phyloP scores from a whole-genome alignment of 2,329 filamentous ascomycete genomes.

The Xylaria sp. region DNA sequence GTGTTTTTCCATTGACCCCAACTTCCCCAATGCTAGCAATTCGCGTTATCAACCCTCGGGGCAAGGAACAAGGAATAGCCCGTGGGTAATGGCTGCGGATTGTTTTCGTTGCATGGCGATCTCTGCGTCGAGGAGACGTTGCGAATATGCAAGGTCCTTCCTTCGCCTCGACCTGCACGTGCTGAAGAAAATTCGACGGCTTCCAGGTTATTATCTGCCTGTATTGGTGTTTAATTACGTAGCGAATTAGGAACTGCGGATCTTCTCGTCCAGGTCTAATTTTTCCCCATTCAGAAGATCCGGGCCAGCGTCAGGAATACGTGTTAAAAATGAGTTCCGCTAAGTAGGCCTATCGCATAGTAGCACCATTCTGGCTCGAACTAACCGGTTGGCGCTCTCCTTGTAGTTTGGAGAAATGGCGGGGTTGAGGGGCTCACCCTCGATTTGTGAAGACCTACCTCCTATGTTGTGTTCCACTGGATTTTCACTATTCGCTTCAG shows the following conservation, averaged over 20 bases:
- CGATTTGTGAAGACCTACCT: no score
- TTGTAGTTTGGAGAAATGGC: constrained; percentile 23
- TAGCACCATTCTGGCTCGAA: not conserved
- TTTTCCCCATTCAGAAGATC: not conserved
- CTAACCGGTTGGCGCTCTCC: not conserved
- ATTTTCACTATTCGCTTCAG: not conserved
- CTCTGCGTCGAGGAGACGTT: constrained; percentile 24
- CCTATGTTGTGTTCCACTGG: no score
- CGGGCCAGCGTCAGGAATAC: not conserved
- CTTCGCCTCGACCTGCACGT: constrained; percentile 8
- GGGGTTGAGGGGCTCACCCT: constrained; percentile 21
- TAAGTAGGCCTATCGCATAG: not conserved
- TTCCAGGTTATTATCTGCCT: constrained; percentile 25
- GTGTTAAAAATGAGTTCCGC: not conserved
- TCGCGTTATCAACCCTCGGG: constrained; percentile 6
- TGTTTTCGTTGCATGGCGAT: constrained; percentile 37
- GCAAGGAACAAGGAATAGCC: constrained; percentile 23
- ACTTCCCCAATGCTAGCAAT: constrained; percentile 25
- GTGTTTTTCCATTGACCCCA: constrained; percentile 41
- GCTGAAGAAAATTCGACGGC: constrained; percentile 19
- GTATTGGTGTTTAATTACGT: constrained; percentile 26
- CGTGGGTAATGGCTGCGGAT: constrained; percentile 14
- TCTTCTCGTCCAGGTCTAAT: not conserved
- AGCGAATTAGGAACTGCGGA: constrained; percentile 5
- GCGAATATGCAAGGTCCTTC: constrained; percentile 32